Evolutionary conservation across 1,284 basidiomycete species (phyloP), one percentile per base, ranked within the genome.

Genomic region (Ganoderma boninense): DNA sequence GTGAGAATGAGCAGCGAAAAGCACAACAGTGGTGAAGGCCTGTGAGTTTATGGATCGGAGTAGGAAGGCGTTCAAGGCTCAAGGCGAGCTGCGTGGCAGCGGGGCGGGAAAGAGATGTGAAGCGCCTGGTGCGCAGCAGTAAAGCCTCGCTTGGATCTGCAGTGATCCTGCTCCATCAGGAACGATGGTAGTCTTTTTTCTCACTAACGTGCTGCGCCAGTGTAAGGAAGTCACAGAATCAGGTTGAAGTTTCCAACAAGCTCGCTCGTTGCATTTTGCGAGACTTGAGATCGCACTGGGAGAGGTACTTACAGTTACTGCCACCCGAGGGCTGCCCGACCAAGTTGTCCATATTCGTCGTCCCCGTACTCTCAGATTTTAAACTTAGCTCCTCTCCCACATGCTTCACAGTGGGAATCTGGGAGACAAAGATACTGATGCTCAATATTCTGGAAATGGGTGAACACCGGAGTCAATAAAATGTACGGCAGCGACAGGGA

Each of bases 61-160:
- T 52, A 23, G 23, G 11, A 52, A 26, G 49, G 5, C 23, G 38
- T 38, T 38, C 2, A 38, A 7, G 38, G 10, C 38, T 38, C 38
- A 26, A 26, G 49, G 49, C n/a, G 49, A 52, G 49, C 20, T 26
- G 23, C 49, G 11, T 26, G 49, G 49, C 49, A 23, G 49, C 23
- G 23, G 49, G 49, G 26, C 23, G 49, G 49, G 49, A 52, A 52
- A 52, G 49, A 26, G 49, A 11, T 11, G 49, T 26, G 49, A 52
- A 52, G 49, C 49, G 49, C 49, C 49, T 52, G 49, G 26, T 52
- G 49, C 49, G 49, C 49, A 49, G 46, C 46, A 52, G 23, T 23
- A n/a, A 16, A 10, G n/a, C 49, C 23, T 23, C 23, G 23, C 49
- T 52, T 26, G 10, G 49, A 52, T 52, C 49, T 26, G 49, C 49